These are phyloP conservation scores for Acanthamoeba sp. DNA, from an alignment of 208 protist genomes.

Conservation along the genomic window DNA sequence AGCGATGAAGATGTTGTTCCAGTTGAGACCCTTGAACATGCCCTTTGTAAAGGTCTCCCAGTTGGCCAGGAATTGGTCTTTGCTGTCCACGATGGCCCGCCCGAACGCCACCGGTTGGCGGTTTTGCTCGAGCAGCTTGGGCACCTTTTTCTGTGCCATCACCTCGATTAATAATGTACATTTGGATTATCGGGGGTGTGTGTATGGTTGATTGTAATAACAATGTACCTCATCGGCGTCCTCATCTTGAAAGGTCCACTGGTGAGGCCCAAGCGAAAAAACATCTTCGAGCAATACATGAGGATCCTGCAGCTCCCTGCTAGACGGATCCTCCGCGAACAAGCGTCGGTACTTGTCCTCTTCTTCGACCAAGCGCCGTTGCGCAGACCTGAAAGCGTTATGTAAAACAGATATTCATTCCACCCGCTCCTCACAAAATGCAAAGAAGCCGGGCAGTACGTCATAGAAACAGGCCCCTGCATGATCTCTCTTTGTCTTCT, in stretches of 20 bases:
- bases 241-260: constrained; percentile 66
- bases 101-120: neutral
- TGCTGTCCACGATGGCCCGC: constrained; percentile 6
- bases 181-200: neutral
- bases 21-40: constrained; percentile 81
- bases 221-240: constrained; percentile 51
- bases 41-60: constrained; percentile 78
- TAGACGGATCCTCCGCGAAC: constrained; percentile 51
- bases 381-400: constrained; percentile 28
- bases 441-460: neutral
- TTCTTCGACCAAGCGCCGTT: constrained; percentile 50
- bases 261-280: constrained; percentile 5
- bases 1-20: constrained; percentile 85
- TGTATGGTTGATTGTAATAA: neutral
- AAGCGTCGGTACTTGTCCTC: constrained; percentile 40
- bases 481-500: neutral
- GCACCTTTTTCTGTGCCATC: constrained; percentile 28
- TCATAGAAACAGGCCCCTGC: neutral
- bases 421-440: no score
- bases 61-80: constrained; percentile 64
- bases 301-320: constrained; percentile 44
- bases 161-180: no score
- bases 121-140: constrained; percentile 55
- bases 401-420: no score
- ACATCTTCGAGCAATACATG: constrained; percentile 63